Evolutionary conservation across 2,329 filamentous ascomycete genomes (phyloP), one percentile per base, ranked within the genome.

Genomic region (Pezicula radicicola): DNA sequence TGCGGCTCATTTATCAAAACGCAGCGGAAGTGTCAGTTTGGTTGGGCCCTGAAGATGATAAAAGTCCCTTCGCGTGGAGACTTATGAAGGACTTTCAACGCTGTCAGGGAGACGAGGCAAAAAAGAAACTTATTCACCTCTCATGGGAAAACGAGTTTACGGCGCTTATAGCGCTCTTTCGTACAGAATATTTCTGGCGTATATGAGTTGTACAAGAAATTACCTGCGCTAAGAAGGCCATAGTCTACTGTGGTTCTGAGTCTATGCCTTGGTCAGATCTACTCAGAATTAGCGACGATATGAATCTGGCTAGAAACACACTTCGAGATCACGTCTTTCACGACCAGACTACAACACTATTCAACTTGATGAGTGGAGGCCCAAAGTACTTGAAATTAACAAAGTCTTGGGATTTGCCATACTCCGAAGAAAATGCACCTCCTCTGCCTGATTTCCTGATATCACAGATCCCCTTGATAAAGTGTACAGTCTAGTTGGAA

Each of bases 181-280:
- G 49, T 15, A 13, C 52, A 15, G 46, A 42, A 8, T 56, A 54
- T 40, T 56, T 51, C 46, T 56, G 52, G 39, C 37, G 54, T n/a
- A 52, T 54, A 4, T 56, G 51, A 51, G 49, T 56, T 1, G 49
- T 54, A 12, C 54, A 54, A 49, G 54, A 56, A 47, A 40, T 56
- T 4, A 30, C 6, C 6, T 44, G 40, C 15, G 47, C 37, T 9
- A 37, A 47, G n/a, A 39, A 50, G 5, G 52, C 45, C 13, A 42
- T 19, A 15, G 47, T 52, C 6, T 52, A 52, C 35, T 56, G 47
- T 30, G 49, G 52, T 19, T 39, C 48, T 5, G 36, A 53, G 10
- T 48, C 41, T 13, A 54, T 56, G 10, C 27, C 54, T 33, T 56
- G 54, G 51, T 25, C 39, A 21, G 39, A 10, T 12, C n/a, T 41